Evolutionary conservation across 1,284 basidiomycete species (phyloP).

Genomic region (Trichosporon sp.): DNA sequence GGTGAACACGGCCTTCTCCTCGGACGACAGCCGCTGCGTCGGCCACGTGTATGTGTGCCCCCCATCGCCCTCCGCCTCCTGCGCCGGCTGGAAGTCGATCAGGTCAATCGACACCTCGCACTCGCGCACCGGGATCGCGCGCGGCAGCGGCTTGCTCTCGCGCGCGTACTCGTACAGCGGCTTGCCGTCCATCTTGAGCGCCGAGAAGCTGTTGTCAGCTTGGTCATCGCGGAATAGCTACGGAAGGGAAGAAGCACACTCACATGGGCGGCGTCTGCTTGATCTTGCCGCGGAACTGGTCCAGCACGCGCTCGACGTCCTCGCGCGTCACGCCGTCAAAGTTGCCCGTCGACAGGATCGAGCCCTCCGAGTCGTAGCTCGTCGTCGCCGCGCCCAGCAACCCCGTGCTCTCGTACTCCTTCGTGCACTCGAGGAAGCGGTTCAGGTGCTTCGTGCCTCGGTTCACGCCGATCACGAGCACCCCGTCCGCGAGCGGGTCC

Average conservation of each 20-base stretch:
- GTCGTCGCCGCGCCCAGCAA: slow-evolving; percentile 92
- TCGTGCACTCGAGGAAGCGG: slow-evolving; percentile 83
- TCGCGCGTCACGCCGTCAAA: slow-evolving; percentile 81
- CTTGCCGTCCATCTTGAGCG: slow-evolving; percentile 96
- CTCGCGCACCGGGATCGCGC: slow-evolving; percentile 83
- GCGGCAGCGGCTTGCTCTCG: slow-evolving; percentile 79
- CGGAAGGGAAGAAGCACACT: slow-evolving; percentile 34
- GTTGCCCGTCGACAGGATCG: slow-evolving; percentile 66
- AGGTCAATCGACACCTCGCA: slow-evolving; percentile 73
- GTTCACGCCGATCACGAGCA: slow-evolving; percentile 80
- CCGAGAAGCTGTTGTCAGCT: slow-evolving; percentile 71
- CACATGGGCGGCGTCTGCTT: slow-evolving; percentile 87
- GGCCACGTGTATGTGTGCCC: slow-evolving; percentile 66
- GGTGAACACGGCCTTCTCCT: slow-evolving; percentile 67
- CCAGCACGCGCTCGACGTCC: slow-evolving; percentile 65
- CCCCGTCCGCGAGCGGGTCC: slow-evolving; percentile 83
- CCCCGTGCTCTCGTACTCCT: slow-evolving; percentile 90
- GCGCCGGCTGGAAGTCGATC: slow-evolving; percentile 46
- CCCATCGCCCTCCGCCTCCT: slow-evolving; percentile 44
- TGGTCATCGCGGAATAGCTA: too few relatives aligned
- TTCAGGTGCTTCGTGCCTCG: slow-evolving; percentile 84
- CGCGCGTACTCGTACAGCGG: slow-evolving; percentile 95
- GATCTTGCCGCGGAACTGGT: slow-evolving; percentile 81
- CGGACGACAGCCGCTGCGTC: slow-evolving; percentile 61
- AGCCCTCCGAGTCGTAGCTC: slow-evolving; percentile 85